These are phyloP conservation scores for Arthrinium puccinioides DNA, from an alignment of 2,329 filamentous ascomycete species.

Conservation along the genomic window DNA sequence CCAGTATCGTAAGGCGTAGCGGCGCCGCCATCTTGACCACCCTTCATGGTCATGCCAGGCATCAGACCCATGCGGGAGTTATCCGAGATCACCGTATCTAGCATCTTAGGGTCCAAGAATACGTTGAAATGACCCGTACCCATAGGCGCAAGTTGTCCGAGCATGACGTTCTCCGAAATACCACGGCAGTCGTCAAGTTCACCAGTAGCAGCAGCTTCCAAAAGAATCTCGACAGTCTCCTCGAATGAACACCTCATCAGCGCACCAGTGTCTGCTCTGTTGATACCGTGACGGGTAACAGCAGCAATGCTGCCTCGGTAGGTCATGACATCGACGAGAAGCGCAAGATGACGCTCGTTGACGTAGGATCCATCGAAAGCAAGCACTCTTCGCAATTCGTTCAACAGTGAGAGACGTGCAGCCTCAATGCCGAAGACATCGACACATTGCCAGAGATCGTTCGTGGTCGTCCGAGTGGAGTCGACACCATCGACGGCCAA, in stretches of 20 bases:
- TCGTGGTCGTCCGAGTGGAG: constrained; percentile 78
- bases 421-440: constrained; percentile 96
- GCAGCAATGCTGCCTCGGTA: constrained; percentile 90
- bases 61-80: constrained; percentile 81
- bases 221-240: constrained; percentile 95
- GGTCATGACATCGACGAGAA: constrained; percentile 97
- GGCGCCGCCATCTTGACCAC: constrained; percentile 68
- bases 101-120: constrained; percentile 87
- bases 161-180: constrained; percentile 98
- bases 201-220: constrained; percentile 89
- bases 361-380: constrained; percentile 99
- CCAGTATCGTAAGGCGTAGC: constrained; percentile 92
- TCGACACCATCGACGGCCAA: constrained; percentile 85
- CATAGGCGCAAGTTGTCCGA: constrained; percentile 94
- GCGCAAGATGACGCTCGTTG: constrained; percentile 93
- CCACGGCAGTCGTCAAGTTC: constrained; percentile 96
- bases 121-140: constrained; percentile 96
- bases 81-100: constrained; percentile 89
- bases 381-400: constrained; percentile 85
- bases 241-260: constrained; percentile 99
- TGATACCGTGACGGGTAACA: constrained; percentile 97
- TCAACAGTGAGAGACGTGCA: constrained; percentile 76
- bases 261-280: constrained; percentile 93
- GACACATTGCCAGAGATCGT: constrained; percentile 91
- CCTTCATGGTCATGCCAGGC: constrained; percentile 71